Evolutionary conservation across 106 monocot species (phyloP).

Genomic region (Apostasia ramifera): DNA sequence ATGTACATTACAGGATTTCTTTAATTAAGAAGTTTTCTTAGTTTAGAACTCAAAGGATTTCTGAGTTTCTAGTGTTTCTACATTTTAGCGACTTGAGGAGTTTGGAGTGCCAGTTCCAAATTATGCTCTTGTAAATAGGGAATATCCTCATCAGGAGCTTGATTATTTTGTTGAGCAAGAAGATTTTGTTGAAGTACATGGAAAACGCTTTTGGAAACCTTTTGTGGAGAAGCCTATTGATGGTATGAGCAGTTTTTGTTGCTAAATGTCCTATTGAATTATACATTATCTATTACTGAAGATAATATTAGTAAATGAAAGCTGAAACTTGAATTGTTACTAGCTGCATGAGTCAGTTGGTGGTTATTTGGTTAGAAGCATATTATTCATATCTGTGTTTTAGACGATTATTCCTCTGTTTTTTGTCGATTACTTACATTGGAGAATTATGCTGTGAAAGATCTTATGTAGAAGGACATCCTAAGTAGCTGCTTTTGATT

Average conservation of each 20-base stretch:
- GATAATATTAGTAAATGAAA: no score
- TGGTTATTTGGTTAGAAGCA: no score
- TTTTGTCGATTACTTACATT: no score
- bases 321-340: no score
- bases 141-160: constrained; percentile 80
- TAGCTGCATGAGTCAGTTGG: no score
- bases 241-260: constrained; percentile 32
- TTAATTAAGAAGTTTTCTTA: not conserved
- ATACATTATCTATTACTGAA: no score
- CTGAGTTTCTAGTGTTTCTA: not conserved
- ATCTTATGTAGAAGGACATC: no score
- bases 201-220: constrained; percentile 91
- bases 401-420: no score
- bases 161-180: constrained; percentile 98
- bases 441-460: no score
- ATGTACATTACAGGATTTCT: not conserved
- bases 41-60: not conserved
- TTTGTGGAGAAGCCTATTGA: constrained; percentile 98
- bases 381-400: no score
- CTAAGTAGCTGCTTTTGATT: no score
- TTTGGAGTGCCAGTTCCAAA: constrained; percentile 90
- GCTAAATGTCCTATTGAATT: not conserved
- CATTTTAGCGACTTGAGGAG: constrained; percentile 61
- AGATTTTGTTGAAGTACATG: constrained; percentile 96
- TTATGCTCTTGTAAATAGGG: constrained; percentile 92